These are phyloP conservation scores for Raffaelea arxii DNA, from an alignment of 2,329 filamentous ascomycete genomes.

Conservation along the genomic window DNA sequence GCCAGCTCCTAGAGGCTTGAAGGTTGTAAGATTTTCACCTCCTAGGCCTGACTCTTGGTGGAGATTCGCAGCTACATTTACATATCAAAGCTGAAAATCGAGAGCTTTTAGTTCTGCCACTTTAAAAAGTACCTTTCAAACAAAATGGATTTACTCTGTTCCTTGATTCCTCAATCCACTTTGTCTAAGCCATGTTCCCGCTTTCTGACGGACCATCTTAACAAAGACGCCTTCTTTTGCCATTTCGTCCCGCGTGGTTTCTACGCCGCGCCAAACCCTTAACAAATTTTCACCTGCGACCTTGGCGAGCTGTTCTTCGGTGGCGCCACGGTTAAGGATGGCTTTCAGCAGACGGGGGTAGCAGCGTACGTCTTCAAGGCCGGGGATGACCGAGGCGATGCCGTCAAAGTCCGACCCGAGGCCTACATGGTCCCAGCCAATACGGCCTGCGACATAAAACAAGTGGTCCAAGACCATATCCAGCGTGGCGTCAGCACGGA, in stretches of 20 bases:
- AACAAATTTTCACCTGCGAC: constrained; percentile 72
- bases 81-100: too few relatives aligned
- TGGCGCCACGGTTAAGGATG: constrained; percentile 61
- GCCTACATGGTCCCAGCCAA: constrained; percentile 81
- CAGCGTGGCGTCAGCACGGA: constrained; percentile 16
- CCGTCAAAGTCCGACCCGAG: constrained; percentile 85
- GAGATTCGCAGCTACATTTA: too few relatives aligned
- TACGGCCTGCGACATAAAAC: constrained; percentile 66
- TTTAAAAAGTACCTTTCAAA: too few relatives aligned
- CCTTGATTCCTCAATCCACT: too few relatives aligned
- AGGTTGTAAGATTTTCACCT: too few relatives aligned
- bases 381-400: constrained; percentile 54
- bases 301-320: constrained; percentile 62
- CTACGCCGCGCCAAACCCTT: constrained; percentile 57
- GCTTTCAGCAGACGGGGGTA: constrained; percentile 16
- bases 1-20: too few relatives aligned
- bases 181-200: too few relatives aligned
- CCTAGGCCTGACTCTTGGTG: too few relatives aligned
- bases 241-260: constrained; percentile 17
- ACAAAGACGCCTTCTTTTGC: constrained; percentile 18
- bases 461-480: constrained; percentile 49
- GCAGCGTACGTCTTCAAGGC: constrained; percentile 66
- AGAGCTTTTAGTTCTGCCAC: too few relatives aligned
- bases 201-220: too few relatives aligned
- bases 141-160: too few relatives aligned